A percentile compares a stretch with the other conserved stretches of the same genome.
Evolutionary conservation across 108 stramenopile species (phyloP).

Genomic region (Discostella stelligeroides): DNA sequence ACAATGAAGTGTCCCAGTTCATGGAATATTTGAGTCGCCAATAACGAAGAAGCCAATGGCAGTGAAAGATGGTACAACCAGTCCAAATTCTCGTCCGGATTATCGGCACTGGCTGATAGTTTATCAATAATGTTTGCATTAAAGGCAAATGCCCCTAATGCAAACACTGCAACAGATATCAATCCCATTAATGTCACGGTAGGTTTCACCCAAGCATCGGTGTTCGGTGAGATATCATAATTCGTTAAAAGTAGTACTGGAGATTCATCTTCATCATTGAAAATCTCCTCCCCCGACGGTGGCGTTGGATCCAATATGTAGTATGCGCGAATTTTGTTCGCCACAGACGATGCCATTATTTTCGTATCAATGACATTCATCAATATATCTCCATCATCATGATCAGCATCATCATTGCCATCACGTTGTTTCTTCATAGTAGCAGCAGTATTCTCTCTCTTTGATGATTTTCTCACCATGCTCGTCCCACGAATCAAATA

Average conservation of each 20-base stretch:
- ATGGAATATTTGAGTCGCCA: slow-evolving; percentile 51
- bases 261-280: slow-evolving; percentile 50
- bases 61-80: slow-evolving; percentile 51
- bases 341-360: slow-evolving; percentile 37
- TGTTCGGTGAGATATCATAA: slow-evolving; percentile 50
- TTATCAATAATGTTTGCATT: slow-evolving; percentile 53
- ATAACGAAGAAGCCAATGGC: slow-evolving; percentile 43
- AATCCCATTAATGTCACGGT: slow-evolving; percentile 51
- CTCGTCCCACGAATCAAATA: slow-evolving; percentile 65
- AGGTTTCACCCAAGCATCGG: slow-evolving; percentile 50
- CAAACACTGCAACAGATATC: slow-evolving; percentile 50
- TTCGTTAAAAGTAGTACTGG: slow-evolving; percentile 61
- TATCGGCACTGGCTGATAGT: slow-evolving; percentile 32
- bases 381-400: slow-evolving; percentile 46
- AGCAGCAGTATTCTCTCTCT: slow-evolving; percentile 13
- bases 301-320: slow-evolving; percentile 74
- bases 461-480: slow-evolving; percentile 27
- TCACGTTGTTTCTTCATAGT: too few relatives aligned
- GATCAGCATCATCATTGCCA: background rate
- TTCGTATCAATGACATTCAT: slow-evolving; percentile 49
- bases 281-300: slow-evolving; percentile 61
- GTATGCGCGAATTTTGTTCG: slow-evolving; percentile 56
- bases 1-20: slow-evolving; percentile 54
- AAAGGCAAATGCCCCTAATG: slow-evolving; percentile 56
- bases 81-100: slow-evolving; percentile 26